phyloP scores from a whole-genome alignment of 148 eudicot genomes.

The Nepenthes gracilis region DNA sequence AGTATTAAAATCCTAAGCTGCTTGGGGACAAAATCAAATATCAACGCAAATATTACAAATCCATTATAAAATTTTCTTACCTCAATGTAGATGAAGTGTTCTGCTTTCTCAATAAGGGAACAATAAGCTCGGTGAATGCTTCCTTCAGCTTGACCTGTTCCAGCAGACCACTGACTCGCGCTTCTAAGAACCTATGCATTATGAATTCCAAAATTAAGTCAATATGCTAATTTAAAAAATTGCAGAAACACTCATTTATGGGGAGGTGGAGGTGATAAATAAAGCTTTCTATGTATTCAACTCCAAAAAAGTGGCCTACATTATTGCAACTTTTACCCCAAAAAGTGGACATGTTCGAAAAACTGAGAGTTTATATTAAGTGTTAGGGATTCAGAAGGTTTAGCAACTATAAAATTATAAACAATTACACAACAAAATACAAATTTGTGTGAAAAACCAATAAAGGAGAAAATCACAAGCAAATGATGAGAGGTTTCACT shows the following conservation, averaged over 20 bases:
- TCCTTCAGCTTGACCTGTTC: slow-evolving; percentile 91
- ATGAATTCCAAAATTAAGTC: slow-evolving; percentile 3
- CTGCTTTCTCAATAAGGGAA: slow-evolving; percentile 84
- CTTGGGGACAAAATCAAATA: neutral
- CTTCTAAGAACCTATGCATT: slow-evolving; percentile 68
- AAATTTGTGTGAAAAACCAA: no score
- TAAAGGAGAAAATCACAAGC: no score
- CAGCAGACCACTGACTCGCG: slow-evolving; percentile 98
- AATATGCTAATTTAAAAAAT: neutral
- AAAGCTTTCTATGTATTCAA: no score
- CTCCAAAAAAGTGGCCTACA: no score
- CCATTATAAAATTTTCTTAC: slow-evolving; percentile 20
- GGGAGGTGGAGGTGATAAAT: no score
- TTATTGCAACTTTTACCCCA: no score
- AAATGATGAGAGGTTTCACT: no score
- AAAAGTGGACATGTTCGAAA: no score
- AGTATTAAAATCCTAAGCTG: neutral
- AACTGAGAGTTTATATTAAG: no score
- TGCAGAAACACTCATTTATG: neutral
- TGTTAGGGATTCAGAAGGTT: no score
- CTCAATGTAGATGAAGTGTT: slow-evolving; percentile 88
- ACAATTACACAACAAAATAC: no score
- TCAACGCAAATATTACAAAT: neutral
- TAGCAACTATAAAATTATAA: no score
- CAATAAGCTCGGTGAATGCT: slow-evolving; percentile 94